Percentiles rank a stretch among this genome's conserved stretches.
Evolutionary conservation across 2,329 filamentous ascomycete genomes (phyloP).

Genomic region (Trichoderma simmonsii): DNA sequence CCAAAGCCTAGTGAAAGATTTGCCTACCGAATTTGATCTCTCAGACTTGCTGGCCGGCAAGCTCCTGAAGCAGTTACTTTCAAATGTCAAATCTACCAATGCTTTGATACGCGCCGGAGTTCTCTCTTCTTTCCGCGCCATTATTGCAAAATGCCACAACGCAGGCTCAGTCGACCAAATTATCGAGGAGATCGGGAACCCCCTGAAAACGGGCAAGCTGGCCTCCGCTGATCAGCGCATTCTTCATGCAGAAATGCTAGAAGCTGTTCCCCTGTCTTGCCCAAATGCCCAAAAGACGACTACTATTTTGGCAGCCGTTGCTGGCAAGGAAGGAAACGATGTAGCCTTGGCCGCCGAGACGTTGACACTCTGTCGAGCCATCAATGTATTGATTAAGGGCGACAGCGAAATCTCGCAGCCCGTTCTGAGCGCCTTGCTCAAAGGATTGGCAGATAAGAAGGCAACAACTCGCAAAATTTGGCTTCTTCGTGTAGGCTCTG

Average conservation of each 20-base stretch:
- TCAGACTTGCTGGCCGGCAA: slow-evolving; percentile 68
- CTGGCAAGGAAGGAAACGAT: slow-evolving; percentile 87
- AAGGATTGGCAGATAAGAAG: slow-evolving; percentile 85
- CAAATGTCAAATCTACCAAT: slow-evolving; percentile 90
- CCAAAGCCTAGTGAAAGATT: slow-evolving; percentile 65
- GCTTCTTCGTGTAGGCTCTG: slow-evolving; percentile 70
- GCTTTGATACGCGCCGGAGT: slow-evolving; percentile 71
- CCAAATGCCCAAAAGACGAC: slow-evolving; percentile 65
- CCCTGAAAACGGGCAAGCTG: slow-evolving; percentile 80
- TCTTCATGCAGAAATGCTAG: slow-evolving; percentile 77
- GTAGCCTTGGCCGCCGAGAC: slow-evolving; percentile 74
- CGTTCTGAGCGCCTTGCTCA: slow-evolving; percentile 68
- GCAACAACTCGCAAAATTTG: slow-evolving; percentile 73
- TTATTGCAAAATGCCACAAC: slow-evolving; percentile 62
- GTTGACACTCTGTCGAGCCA: slow-evolving; percentile 63
- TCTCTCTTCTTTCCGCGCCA: slow-evolving; percentile 66
- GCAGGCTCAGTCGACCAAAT: slow-evolving; percentile 61
- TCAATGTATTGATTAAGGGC: slow-evolving; percentile 59
- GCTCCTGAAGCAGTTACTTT: slow-evolving; percentile 81
- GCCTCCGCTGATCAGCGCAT: slow-evolving; percentile 80
- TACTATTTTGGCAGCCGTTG: slow-evolving; percentile 62
- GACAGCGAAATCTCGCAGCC: slow-evolving; percentile 61
- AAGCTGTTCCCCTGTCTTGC: slow-evolving; percentile 57
- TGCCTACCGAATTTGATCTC: slow-evolving; percentile 71
- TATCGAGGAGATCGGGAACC: slow-evolving; percentile 72